Evolutionary conservation across 257 asterid genomes (phyloP).

Genomic region (Solanum pennellii): DNA sequence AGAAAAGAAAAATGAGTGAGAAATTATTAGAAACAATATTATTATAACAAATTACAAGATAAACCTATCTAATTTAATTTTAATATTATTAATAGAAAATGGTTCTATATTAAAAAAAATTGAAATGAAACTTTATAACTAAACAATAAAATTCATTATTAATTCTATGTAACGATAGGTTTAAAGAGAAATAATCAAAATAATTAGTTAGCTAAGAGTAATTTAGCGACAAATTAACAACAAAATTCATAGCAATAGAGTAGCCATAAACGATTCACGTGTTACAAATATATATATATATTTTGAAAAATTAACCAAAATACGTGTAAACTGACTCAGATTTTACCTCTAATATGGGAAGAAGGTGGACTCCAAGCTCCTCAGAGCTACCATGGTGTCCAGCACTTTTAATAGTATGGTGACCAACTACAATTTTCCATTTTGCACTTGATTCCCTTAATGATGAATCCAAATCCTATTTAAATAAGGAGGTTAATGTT

Average conservation of each 20-base stretch:
- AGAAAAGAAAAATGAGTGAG: background rate
- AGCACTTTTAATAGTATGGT: constrained; percentile 63
- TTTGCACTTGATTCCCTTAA: constrained; percentile 37
- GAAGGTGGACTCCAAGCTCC: constrained; percentile 44
- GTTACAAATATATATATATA: too few species aligned
- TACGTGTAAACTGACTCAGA: background rate
- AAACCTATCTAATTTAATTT: background rate
- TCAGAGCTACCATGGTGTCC: constrained; percentile 69
- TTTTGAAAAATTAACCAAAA: fast-evolving
- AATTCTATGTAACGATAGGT: background rate
- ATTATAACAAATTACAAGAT: background rate
- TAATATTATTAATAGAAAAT: background rate
- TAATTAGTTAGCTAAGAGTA: background rate
- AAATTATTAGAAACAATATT: background rate
- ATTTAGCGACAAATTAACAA: background rate
- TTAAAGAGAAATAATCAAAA: background rate
- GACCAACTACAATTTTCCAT: constrained; percentile 82
- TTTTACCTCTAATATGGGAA: constrained; percentile 62
- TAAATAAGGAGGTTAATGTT: background rate
- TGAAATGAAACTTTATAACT: background rate
- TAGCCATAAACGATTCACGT: too few species aligned
- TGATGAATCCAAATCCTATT: constrained; percentile 37
- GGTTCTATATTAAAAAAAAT: background rate
- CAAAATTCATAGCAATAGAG: background rate
- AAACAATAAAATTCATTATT: background rate